Percentiles rank a stretch among this genome's conserved stretches.
phyloP scores from a whole-genome alignment of 768 basidiomycete species.

The Tephrocybe sp. region DNA sequence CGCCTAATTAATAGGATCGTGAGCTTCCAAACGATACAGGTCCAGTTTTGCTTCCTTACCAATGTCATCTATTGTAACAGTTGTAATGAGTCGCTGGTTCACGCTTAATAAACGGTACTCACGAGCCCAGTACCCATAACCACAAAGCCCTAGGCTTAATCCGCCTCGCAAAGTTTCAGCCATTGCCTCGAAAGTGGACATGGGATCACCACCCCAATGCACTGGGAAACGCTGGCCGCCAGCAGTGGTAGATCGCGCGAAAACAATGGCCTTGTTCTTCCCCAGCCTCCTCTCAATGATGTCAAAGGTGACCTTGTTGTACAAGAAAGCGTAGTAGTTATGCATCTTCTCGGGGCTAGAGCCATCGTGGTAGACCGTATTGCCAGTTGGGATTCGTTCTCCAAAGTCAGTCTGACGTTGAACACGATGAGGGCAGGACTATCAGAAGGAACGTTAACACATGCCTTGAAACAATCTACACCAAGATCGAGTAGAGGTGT shows the following conservation, averaged over 20 bases:
- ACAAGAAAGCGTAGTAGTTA: slow-evolving; percentile 21
- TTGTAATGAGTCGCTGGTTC: neutral
- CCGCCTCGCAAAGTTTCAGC: slow-evolving; percentile 45
- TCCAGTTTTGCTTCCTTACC: slow-evolving; percentile 33
- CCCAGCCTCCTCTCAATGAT: slow-evolving; percentile 35
- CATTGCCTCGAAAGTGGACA: slow-evolving; percentile 47
- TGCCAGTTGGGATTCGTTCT: slow-evolving; percentile 38
- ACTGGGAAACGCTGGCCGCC: slow-evolving; percentile 43
- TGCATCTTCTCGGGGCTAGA: slow-evolving; percentile 26
- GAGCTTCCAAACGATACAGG: too few relatives aligned
- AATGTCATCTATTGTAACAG: slow-evolving; percentile 34
- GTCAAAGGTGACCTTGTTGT: slow-evolving; percentile 44
- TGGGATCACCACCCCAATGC: slow-evolving; percentile 46
- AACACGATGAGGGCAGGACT: neutral
- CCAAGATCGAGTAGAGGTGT: slow-evolving; percentile 37
- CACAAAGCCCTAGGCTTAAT: slow-evolving; percentile 38
- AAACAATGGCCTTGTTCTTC: slow-evolving; percentile 38
- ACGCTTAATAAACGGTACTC: slow-evolving; percentile 1
- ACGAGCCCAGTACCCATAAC: slow-evolving; percentile 44
- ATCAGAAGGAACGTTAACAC: slow-evolving; percentile 21
- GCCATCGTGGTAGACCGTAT: slow-evolving; percentile 27
- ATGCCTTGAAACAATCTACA: slow-evolving; percentile 37
- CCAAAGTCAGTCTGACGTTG: slow-evolving; percentile 27
- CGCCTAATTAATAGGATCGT: slow-evolving; percentile 9
- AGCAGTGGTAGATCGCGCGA: slow-evolving; percentile 44